Conservation (phyloP, 2,329 filamentous ascomycete species). For the Clonostachys solani region DNA sequence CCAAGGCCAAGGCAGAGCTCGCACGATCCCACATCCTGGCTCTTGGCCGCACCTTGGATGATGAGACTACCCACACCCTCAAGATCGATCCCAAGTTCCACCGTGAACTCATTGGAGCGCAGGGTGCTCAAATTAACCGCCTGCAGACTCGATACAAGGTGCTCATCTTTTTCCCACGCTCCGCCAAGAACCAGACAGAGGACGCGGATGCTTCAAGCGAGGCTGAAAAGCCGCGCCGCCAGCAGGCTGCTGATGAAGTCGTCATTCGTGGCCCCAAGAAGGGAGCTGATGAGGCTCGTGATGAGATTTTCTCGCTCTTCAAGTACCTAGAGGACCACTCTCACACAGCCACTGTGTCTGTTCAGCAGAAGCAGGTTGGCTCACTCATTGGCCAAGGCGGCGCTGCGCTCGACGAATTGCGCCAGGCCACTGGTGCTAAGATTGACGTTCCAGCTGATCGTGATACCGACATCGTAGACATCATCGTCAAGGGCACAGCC, state of each 20-base stretch:
- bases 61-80: slow-evolving; percentile 81
- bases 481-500: slow-evolving; percentile 90
- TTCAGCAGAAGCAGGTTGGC: slow-evolving; percentile 90
- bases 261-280: slow-evolving; percentile 87
- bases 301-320: slow-evolving; percentile 83
- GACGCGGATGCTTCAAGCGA: slow-evolving; percentile 73
- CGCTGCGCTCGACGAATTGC: slow-evolving; percentile 84
- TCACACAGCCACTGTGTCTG: slow-evolving; percentile 71
- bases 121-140: slow-evolving; percentile 84
- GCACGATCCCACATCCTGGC: slow-evolving; percentile 78
- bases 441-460: slow-evolving; percentile 86
- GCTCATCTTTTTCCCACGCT: slow-evolving; percentile 86
- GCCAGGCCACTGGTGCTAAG: slow-evolving; percentile 77
- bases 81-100: slow-evolving; percentile 95
- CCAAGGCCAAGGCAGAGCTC: slow-evolving; percentile 87
- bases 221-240: slow-evolving; percentile 57
- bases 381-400: slow-evolving; percentile 90
- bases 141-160: slow-evolving; percentile 92
- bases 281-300: slow-evolving; percentile 86
- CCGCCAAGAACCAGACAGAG: slow-evolving; percentile 57
- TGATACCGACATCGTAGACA: slow-evolving; percentile 74
- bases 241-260: slow-evolving; percentile 84
- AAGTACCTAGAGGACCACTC: slow-evolving; percentile 91
- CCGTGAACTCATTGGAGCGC: slow-evolving; percentile 85
- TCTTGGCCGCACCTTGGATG: slow-evolving; percentile 78